These are phyloP conservation scores for Suhomyces bolitotheri DNA, from an alignment of 1,139 yeast genomes.

Conservation along the genomic window DNA sequence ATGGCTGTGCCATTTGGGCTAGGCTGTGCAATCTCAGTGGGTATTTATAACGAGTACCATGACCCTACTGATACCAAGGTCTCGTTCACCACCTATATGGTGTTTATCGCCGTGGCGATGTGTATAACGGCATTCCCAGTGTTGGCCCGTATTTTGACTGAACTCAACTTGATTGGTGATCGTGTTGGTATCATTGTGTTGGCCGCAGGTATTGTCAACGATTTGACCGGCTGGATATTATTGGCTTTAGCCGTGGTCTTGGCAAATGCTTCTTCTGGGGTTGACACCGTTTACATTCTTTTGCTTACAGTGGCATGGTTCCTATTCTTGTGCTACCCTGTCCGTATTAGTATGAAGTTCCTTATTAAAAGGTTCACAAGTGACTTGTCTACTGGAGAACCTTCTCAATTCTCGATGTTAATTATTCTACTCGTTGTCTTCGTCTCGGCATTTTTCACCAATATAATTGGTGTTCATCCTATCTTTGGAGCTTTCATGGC, in stretches of 20 bases:
- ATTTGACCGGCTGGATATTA: slow-evolving; percentile 78
- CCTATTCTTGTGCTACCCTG: slow-evolving; percentile 55
- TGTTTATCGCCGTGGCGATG: slow-evolving; percentile 76
- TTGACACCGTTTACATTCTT: slow-evolving; percentile 67
- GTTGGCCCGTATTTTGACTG: slow-evolving; percentile 73
- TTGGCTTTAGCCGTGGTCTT: slow-evolving; percentile 73
- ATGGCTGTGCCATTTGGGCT: slow-evolving; percentile 77
- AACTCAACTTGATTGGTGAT: slow-evolving; percentile 65
- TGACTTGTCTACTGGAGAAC: slow-evolving; percentile 56
- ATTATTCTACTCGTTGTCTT: slow-evolving; percentile 57
- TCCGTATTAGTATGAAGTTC: slow-evolving; percentile 48
- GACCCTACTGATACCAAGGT: slow-evolving; percentile 32
- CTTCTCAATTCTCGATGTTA: slow-evolving; percentile 64
- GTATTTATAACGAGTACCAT: slow-evolving; percentile 58
- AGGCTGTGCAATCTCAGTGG: slow-evolving; percentile 70
- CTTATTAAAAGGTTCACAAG: slow-evolving; percentile 46
- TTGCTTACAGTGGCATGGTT: slow-evolving; percentile 70
- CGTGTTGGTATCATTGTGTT: slow-evolving; percentile 77
- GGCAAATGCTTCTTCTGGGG: slow-evolving; percentile 69
- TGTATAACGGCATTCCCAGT: slow-evolving; percentile 86
- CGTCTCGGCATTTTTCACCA: slow-evolving; percentile 72
- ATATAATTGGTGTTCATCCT: slow-evolving; percentile 77
- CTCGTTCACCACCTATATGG: slow-evolving; percentile 71
- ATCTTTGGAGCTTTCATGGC: slow-evolving; percentile 81
- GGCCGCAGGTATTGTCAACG: slow-evolving; percentile 80